Evolutionary conservation across 2,329 filamentous ascomycete species (phyloP), one percentile per base, ranked within the genome.

Genomic region (Fusarium hainanense): DNA sequence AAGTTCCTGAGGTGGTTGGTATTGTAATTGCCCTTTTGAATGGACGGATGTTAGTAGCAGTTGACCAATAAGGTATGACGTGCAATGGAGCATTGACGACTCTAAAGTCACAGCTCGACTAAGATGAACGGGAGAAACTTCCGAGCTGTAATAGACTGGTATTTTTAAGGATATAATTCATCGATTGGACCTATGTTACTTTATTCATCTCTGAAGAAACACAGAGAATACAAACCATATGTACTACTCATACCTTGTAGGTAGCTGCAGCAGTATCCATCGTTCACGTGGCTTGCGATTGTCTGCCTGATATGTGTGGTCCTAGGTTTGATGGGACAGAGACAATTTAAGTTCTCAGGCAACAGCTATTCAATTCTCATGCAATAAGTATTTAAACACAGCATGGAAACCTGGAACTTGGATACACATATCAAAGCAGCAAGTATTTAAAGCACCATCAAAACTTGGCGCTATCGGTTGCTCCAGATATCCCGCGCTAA

Each of bases 401-500:
- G 7, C 25, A 21, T 23, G 16, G 4, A 5, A 18, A 16, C 10
- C 8, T 23, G 30, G 4, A 18, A 16, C 7, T 23, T 23, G 30
- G n/a, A 30, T 41, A 37, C 3, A 2, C 34, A 37, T n/a, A 25
- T 23, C 44, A 27, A 37, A 27, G 32, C 27, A 23, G 8, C 11
- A 40, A 40, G 16, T 23, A 12, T 14, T 42, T 64, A 25, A 46
- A 32, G 23, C 10, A 18, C 12, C 32, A 25, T 43, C 21, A 20
- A 42, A 37, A 20, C 58, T 68, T 68, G 52, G 63, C 59, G 44
- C 32, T 41, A n/a, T 27, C 21, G n/a, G 28, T 43, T 47, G 37
- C 41, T 37, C 18, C 18, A 50, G 21, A 32, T 43, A 28, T 56
- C 34, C 46, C 20, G 51, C 75, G 74, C 75, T 78, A 77, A 78